Base-by-base conservation (phyloP, 2,329 filamentous ascomycete genomes). In the Dactylonectria estremocensis region DNA sequence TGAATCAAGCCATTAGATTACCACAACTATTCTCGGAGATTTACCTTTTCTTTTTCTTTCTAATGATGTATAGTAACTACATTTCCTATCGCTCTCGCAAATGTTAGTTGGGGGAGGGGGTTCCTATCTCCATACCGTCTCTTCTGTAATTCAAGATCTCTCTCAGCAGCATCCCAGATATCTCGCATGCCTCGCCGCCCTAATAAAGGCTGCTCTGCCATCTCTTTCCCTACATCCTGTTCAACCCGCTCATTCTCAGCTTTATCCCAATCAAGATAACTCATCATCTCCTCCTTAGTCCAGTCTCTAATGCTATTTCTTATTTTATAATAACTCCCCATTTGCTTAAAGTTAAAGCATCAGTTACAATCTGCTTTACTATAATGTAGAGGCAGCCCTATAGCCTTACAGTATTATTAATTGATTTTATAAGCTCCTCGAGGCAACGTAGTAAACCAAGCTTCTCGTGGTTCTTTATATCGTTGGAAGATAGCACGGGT, bases 231-330 rank as follows among this genome's bases (percentile, higher is more conserved):
- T 40, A 55, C n/a, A 55, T 55, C 22, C 52, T 55, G 14, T 43
- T 55, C 16, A 40, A 55, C 52, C 52, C 14, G 52, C 18, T 43
- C 18, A 40, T 55, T 55, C 52, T 55, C n/a, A 37, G 52, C 5
- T n/a, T 40, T 55, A 55, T 55, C 33, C 52, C 33, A 55, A 55
- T 55, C 18, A 43, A 55, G 52, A 55, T 55, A 55, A 55, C 52
- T 55, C 14, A 55, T 55, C 16, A 35, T 40, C 52, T 55, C 33
- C 52, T 55, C 33, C 33, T 56, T 16, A 40, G 35, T 40, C 35
- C 35, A 40, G 35, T 40, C 35, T 16, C 35, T 40, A 10, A 28
- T 28, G 24, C 24, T 28, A 28, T 28, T 28, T 28, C 24, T 7
- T 7, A 28, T 7, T 7, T 28, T 28, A 7, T 7, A 28, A 28